Evolutionary conservation across 1,284 basidiomycete genomes (phyloP).

Genomic region (Butyriboletus appendiculatus): DNA sequence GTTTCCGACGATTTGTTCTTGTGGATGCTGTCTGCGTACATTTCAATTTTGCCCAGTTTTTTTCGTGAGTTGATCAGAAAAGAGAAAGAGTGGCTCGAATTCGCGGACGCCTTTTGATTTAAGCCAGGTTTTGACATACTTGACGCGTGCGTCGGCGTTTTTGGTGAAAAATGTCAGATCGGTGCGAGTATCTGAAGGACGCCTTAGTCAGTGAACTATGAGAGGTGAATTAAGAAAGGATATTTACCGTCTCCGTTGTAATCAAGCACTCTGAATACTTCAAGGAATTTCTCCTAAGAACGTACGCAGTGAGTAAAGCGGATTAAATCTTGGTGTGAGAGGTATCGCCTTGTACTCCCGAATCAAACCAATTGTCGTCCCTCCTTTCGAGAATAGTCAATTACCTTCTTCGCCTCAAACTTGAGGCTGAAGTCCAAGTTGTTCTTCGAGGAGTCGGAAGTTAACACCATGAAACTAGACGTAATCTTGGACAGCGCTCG

Average conservation of each 20-base stretch:
- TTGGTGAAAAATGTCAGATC: slow-evolving; percentile 75
- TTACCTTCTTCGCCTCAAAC: slow-evolving; percentile 97
- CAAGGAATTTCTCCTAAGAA: slow-evolving; percentile 69
- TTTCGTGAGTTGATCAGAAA: slow-evolving; percentile 90
- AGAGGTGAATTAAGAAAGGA: not conserved
- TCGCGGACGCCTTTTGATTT: slow-evolving; percentile 85
- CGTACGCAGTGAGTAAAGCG: not conserved
- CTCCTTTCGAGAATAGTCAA: slow-evolving; percentile 90
- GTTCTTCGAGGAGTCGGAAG: slow-evolving; percentile 72
- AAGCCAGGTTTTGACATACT: slow-evolving; percentile 85
- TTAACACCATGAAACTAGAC: slow-evolving; percentile 87
- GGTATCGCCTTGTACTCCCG: slow-evolving; percentile 74
- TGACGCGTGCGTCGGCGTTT: slow-evolving; percentile 72
- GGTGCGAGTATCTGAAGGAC: slow-evolving; percentile 62
- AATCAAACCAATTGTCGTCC: slow-evolving; percentile 72
- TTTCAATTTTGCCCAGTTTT: slow-evolving; percentile 77
- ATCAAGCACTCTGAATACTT: slow-evolving; percentile 76
- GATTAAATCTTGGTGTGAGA: not conserved
- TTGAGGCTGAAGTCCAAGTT: slow-evolving; percentile 96
- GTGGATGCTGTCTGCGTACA: slow-evolving; percentile 68
- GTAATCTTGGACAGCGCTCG: slow-evolving; percentile 89
- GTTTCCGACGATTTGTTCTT: slow-evolving; percentile 56
- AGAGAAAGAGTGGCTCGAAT: slow-evolving; percentile 91
- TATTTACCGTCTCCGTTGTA: slow-evolving; percentile 57
- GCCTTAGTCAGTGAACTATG: slow-evolving; percentile 8